Evolutionary conservation across 2,329 filamentous ascomycete genomes (phyloP), one percentile per base, ranked within the genome.

Genomic region (Fusarium proliferatum): DNA sequence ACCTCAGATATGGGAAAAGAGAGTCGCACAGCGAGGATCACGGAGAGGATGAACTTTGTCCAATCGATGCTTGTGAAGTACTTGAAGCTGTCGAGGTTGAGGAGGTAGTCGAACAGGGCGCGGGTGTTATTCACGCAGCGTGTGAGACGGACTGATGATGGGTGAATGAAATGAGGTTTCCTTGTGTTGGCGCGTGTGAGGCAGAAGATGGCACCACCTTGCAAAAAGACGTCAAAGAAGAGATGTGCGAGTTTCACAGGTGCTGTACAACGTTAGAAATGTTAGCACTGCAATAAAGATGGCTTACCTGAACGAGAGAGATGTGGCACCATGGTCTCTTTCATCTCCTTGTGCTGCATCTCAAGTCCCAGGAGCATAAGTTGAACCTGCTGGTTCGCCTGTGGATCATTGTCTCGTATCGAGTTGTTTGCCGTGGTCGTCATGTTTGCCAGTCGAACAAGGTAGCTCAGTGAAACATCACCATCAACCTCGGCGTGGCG

Each of bases 291-390:
- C 17, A n/a, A n/a, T 28, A 13, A 17, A 16, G 15, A 34, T 16
- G 17, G 46, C 69, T 38, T 71, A 78, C 72, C 53, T 28, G 68
- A 64, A 15, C 77, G 73, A 6, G 80, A 77, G 23, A 86, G 66
- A 13, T 80, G 73, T 2, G 74, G 71, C 0, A 83, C 76, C 58
- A 88, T 84, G 5, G 65, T 68, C 10, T 75, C 69, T 45, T 83
- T 81, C 72, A 77, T 83, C 43, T 87, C 84, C n/a, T 75, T 72
- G 13, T 86, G 77, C 70, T 88, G 86, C 6, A 83, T 77, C 64
- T 87, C 85, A 34, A 88, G 81, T 0, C 87, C 87, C 4, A 83
- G 79, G n/a, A 86, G 75, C 67, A 88, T 80, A 23, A 88, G 80
- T 6, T 80, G 78, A 26, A 79, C 81, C 49, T 88, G 85, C 64